These are phyloP conservation scores for Aspergillus caelatus DNA, from an alignment of 2,329 filamentous ascomycete genomes.

Conservation along the genomic window DNA sequence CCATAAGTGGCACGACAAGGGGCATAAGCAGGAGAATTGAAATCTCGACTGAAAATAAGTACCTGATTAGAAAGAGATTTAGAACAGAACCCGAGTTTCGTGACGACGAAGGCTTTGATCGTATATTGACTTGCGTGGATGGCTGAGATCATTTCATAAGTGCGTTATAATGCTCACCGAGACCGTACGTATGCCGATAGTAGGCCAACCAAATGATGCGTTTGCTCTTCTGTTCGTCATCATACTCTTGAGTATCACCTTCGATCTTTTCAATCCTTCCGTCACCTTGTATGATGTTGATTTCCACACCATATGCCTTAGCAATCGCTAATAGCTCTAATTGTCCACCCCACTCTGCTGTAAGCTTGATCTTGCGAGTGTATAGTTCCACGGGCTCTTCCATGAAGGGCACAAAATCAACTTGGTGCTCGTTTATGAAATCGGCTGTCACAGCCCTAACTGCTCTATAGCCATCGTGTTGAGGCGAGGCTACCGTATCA, in stretches of 20 bases:
- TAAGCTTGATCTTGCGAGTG: constrained; percentile 75
- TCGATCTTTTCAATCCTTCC: constrained; percentile 77
- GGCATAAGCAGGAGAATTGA: background rate
- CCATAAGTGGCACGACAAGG: background rate
- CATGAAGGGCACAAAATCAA: constrained; percentile 84
- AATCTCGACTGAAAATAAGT: background rate
- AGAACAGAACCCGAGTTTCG: background rate
- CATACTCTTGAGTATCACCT: constrained; percentile 42
- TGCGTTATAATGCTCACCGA: constrained; percentile 98
- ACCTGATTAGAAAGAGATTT: background rate
- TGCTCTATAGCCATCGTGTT: constrained; percentile 61
- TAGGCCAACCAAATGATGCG: constrained; percentile 87
- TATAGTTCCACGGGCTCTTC: constrained; percentile 78
- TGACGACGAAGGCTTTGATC: background rate
- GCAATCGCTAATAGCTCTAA: constrained; percentile 85
- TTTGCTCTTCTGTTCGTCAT: constrained; percentile 42
- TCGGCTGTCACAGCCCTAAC: constrained; percentile 73
- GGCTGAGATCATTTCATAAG: constrained; percentile 55
- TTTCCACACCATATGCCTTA: constrained; percentile 75
- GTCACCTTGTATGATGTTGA: constrained; percentile 81
- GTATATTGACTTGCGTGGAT: constrained; percentile 16
- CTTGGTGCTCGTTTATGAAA: constrained; percentile 73
- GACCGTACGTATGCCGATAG: constrained; percentile 88
- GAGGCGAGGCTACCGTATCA: constrained; percentile 37
- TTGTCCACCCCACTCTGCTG: constrained; percentile 95